These are phyloP conservation scores for Hippophae gyantsensis DNA, from an alignment of 306 rosid species.

Conservation along the genomic window DNA sequence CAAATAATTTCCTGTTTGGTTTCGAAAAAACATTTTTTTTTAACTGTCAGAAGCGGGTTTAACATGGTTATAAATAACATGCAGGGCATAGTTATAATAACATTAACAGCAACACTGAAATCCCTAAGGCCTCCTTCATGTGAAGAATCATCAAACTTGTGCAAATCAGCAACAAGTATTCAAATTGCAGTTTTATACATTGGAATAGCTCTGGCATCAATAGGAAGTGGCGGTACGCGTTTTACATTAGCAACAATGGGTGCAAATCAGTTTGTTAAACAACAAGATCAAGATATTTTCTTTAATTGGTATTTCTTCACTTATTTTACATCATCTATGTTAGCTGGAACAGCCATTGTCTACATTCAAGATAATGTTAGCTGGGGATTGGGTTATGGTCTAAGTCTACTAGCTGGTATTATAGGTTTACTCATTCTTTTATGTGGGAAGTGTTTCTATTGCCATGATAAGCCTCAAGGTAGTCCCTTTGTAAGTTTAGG, in stretches of 20 bases:
- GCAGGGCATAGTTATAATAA: constrained; percentile 28
- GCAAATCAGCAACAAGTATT: constrained; percentile 17
- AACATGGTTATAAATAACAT: not conserved
- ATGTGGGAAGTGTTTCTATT: constrained; percentile 27
- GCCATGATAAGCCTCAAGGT: constrained; percentile 14
- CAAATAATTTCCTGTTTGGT: too few species aligned
- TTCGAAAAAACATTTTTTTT: too few species aligned
- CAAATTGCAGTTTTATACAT: constrained; percentile 27
- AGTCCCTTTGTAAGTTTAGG: constrained; percentile 26
- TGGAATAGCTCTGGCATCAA: constrained; percentile 14
- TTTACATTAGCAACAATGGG: constrained; percentile 35
- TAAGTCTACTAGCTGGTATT: constrained; percentile 14
- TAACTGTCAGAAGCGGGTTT: not conserved
- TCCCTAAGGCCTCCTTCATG: constrained; percentile 31
- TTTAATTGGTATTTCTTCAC: constrained; percentile 43
- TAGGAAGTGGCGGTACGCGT: constrained; percentile 39
- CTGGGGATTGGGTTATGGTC: constrained; percentile 32
- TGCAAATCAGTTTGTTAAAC: constrained; percentile 34
- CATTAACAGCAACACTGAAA: constrained; percentile 21
- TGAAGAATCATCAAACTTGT: constrained; percentile 12
- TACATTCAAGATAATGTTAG: constrained; percentile 30
- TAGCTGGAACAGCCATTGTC: constrained; percentile 19
- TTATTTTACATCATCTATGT: constrained; percentile 1
- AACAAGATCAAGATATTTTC: constrained; percentile 20
- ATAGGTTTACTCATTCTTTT: constrained; percentile 17